Percentiles rank a stretch among this genome's conserved stretches.
Conservation (phyloP, 345 rosid species). For the Lagerstroemia speciosa region DNA sequence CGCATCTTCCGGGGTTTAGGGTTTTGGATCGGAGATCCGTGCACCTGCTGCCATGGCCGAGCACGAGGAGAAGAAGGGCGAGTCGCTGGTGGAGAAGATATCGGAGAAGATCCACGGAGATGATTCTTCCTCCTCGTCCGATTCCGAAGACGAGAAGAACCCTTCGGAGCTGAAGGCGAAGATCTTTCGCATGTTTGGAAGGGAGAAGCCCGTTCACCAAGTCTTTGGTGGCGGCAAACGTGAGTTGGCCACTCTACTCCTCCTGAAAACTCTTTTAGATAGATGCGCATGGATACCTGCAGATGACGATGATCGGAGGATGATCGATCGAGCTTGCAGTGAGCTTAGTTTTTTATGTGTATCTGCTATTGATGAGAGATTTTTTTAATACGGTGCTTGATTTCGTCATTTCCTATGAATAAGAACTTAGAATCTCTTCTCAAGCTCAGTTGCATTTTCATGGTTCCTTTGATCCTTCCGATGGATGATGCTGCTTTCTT, state of each 20-base stretch:
- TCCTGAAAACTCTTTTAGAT: background rate
- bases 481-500: background rate
- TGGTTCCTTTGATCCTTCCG: background rate
- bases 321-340: background rate
- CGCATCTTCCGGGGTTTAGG: constrained; percentile 9
- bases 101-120: constrained; percentile 29
- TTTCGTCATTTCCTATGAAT: background rate
- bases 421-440: background rate
- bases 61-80: constrained; percentile 29
- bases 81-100: constrained; percentile 43
- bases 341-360: background rate
- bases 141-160: constrained; percentile 35
- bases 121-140: constrained; percentile 39
- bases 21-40: background rate
- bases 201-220: constrained; percentile 55
- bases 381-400: background rate
- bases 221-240: constrained; percentile 69
- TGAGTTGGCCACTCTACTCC: constrained; percentile 10
- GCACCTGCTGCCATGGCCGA: constrained; percentile 29
- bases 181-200: constrained; percentile 48
- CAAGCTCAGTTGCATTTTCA: background rate
- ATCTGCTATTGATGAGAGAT: background rate
- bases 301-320: background rate
- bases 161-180: constrained; percentile 25
- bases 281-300: background rate